These are phyloP conservation scores for Ambrosiella xylebori DNA, from an alignment of 2,329 filamentous ascomycete species.

Conservation along the genomic window DNA sequence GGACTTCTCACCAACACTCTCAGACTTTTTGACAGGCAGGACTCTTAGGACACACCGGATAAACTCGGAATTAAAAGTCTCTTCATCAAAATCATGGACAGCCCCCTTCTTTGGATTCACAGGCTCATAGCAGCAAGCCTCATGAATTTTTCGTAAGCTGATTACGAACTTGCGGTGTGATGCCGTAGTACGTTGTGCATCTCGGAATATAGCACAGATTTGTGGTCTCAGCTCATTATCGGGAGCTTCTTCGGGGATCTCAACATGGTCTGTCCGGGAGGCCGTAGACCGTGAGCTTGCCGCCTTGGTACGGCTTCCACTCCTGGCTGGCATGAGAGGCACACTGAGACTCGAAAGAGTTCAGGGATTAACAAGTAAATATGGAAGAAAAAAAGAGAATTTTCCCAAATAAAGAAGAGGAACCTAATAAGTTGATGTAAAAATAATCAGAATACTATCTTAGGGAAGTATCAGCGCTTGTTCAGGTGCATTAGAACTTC, in stretches of 20 bases:
- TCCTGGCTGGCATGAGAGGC: slow-evolving; percentile 33
- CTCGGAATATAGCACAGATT: slow-evolving; percentile 55
- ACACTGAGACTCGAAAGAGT: slow-evolving; percentile 20
- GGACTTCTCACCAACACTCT: slow-evolving; percentile 69
- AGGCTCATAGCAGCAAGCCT: slow-evolving; percentile 57
- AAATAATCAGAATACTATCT: too few species aligned
- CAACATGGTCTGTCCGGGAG: slow-evolving; percentile 16
- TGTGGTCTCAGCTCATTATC: slow-evolving; percentile 55
- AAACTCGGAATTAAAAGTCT: slow-evolving; percentile 76
- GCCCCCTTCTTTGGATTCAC: slow-evolving; percentile 32
- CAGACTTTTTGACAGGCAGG: slow-evolving; percentile 80
- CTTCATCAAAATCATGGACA: slow-evolving; percentile 57
- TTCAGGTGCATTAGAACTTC: too few species aligned
- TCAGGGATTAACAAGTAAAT: background rate
- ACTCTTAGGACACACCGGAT: slow-evolving; percentile 65
- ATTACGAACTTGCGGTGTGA: slow-evolving; percentile 81
- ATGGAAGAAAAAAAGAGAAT: background rate
- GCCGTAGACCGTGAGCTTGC: slow-evolving; percentile 25
- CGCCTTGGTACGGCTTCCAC: slow-evolving; percentile 28
- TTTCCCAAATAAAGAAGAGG: background rate
- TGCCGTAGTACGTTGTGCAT: slow-evolving; percentile 77
- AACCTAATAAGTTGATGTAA: too few species aligned
- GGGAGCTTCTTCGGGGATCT: slow-evolving; percentile 54
- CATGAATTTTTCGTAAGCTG: slow-evolving; percentile 76
- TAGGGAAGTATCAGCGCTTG: too few species aligned